Conservation (phyloP, 225 moss, liverwort and hornwort species). For the Straminergon stramineum region DNA sequence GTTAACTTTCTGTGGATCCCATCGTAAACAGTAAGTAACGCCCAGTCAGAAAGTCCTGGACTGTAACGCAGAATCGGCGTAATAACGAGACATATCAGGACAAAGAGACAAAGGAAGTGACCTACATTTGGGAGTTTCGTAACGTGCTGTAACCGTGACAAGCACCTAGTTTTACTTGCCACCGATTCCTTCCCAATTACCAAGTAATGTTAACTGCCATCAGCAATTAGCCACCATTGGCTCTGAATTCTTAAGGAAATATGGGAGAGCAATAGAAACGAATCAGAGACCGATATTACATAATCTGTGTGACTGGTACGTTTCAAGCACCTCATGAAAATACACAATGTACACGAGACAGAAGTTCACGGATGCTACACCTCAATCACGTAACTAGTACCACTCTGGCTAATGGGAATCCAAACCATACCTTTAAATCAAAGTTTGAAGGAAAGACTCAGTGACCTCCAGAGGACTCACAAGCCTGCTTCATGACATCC, state of each 20-base stretch:
- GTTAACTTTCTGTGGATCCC: background rate
- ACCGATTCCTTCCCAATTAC: background rate
- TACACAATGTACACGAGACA: slow-evolving; percentile 15
- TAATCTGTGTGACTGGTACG: background rate
- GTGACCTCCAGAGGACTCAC: background rate
- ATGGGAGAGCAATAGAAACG: background rate
- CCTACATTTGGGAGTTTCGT: background rate
- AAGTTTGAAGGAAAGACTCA: background rate
- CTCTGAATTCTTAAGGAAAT: background rate
- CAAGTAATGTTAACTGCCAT: background rate
- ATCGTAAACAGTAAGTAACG: background rate
- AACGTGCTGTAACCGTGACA: background rate
- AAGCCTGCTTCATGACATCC: background rate
- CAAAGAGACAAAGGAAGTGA: background rate
- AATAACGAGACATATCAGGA: background rate
- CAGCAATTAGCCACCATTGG: background rate
- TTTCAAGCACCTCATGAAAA: slow-evolving; percentile 5
- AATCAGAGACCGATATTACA: background rate
- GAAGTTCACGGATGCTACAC: background rate
- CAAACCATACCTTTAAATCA: slow-evolving; percentile 18
- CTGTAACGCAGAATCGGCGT: background rate
- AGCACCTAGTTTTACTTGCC: background rate
- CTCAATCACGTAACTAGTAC: background rate
- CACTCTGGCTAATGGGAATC: background rate
- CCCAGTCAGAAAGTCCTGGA: background rate